phyloP scores from a whole-genome alignment of 768 basidiomycete genomes.

The Leucosporidium yakuticum region DNA sequence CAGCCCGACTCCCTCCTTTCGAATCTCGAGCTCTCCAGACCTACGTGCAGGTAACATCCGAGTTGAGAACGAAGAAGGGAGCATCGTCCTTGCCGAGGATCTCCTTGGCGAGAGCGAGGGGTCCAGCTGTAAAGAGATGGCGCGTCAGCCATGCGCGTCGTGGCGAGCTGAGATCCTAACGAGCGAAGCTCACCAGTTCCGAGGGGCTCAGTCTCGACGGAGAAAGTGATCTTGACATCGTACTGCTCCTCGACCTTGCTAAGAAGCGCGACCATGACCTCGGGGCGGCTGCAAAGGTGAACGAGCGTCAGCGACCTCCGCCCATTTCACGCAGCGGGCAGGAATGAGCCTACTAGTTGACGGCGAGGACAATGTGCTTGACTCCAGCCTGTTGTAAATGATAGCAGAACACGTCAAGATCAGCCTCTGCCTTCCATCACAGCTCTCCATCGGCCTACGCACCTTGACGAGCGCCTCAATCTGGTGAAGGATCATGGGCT shows the following conservation, averaged over 20 bases:
- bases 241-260: slow-evolving; percentile 49
- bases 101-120: slow-evolving; percentile 48
- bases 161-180: background rate
- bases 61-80: slow-evolving; percentile 53
- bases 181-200: slow-evolving; percentile 46
- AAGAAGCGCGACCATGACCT: slow-evolving; percentile 50
- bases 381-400: slow-evolving; percentile 45
- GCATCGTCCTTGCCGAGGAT: slow-evolving; percentile 50
- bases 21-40: no score
- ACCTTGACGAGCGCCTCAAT: slow-evolving; percentile 50
- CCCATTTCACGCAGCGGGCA: background rate
- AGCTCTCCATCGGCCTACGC: slow-evolving; percentile 4
- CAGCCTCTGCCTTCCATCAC: no score
- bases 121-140: slow-evolving; percentile 43
- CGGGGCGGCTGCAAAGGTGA: slow-evolving; percentile 43
- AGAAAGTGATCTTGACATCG: slow-evolving; percentile 49
- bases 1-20: no score
- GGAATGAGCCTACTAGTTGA: slow-evolving; percentile 43
- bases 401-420: background rate
- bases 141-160: background rate
- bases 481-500: slow-evolving; percentile 47
- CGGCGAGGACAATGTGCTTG: slow-evolving; percentile 50
- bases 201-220: slow-evolving; percentile 50
- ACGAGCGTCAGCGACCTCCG: background rate
- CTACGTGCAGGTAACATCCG: slow-evolving; percentile 48